phyloP scores from a whole-genome alignment of 139 green algal species.

The Coelastrella sp. region DNA sequence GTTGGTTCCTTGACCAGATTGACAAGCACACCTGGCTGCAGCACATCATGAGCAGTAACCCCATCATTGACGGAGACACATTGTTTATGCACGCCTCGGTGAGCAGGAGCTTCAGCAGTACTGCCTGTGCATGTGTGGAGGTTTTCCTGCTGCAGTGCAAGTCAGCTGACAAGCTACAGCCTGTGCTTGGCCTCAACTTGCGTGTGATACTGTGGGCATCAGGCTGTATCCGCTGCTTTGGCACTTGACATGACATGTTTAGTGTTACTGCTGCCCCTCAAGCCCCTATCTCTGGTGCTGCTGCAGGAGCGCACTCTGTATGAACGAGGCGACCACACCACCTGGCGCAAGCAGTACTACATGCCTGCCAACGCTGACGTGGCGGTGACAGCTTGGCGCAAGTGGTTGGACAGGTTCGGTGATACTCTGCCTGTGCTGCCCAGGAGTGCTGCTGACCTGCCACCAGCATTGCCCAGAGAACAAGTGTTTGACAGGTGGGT shows the following conservation, averaged over 20 bases:
- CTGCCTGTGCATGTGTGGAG: neutral
- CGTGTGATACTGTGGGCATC: neutral
- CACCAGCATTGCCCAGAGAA: constrained; percentile 15
- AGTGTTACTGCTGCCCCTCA: neutral
- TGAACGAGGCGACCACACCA: constrained; percentile 10
- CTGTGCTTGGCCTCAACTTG: too few species aligned
- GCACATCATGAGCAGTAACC: constrained; percentile 39
- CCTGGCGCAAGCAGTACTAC: constrained; percentile 46
- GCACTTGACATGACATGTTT: neutral
- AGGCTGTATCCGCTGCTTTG: neutral
- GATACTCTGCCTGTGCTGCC: constrained; percentile 17
- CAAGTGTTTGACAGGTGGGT: constrained; percentile 27
- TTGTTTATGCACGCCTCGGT: constrained; percentile 31
- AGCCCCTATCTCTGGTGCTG: neutral
- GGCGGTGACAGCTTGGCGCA: constrained; percentile 31
- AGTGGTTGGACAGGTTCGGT: constrained; percentile 46
- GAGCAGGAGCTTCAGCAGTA: neutral
- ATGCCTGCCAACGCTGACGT: constrained; percentile 40
- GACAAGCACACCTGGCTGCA: neutral
- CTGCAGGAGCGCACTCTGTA: constrained; percentile 37
- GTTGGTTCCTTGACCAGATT: neutral
- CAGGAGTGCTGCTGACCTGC: neutral
- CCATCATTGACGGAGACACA: constrained; percentile 42
- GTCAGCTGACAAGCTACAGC: too few species aligned
- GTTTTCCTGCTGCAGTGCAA: too few species aligned